Base-by-base conservation (phyloP, 1,284 basidiomycete genomes). In the Cryptococcus jaspeensis region DNA sequence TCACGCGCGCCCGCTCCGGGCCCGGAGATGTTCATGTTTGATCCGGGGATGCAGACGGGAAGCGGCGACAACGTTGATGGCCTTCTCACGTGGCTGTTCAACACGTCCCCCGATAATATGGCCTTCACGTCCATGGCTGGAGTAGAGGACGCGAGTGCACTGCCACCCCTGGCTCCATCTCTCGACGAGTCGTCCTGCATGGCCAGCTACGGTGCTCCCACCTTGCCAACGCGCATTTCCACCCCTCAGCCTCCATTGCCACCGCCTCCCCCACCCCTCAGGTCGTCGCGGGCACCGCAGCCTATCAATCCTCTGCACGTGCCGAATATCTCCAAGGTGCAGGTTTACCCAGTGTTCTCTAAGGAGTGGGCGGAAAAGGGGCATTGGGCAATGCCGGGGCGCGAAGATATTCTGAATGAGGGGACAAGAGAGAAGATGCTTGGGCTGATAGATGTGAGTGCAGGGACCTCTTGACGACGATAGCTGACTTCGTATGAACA, bases 61-160 rank as follows among this genome's bases (percentile, higher is more conserved):
- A 46, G 32, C 7, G 58, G 55, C 6, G 58, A 64, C 22, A 59
- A 53, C 22, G 47, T 61, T 44, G 59, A 61, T 37, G 62, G 61
- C 40, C 42, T 64, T 9, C 38, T 64, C 11, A 43, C 52, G 16
- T 64, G 62, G 62, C 38, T 64, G 23, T 61, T 61, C 28, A 52
- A 52, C 35, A 43, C 53, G 15, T 39, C 50, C 18, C 44, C 53
- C 6, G 40, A 58, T 20, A 37, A 40, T 41, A 28, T 41, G 41
- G 37, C 25, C 23, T 47, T 32, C 35, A 50, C 52, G 36, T 45
- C 23, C 22, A n/a, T 40, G 32, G 36, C 42, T 18, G 32, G 47
- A 37, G 40, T 20, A 41, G 18, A 38, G 20, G 20, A 37, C 48
- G 40, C 25, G 12, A 32, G 28, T 32, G 28, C 9, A 5, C 28